phyloP scores from a whole-genome alignment of 805 yeast species.

The Starmerella sirachaensis region DNA sequence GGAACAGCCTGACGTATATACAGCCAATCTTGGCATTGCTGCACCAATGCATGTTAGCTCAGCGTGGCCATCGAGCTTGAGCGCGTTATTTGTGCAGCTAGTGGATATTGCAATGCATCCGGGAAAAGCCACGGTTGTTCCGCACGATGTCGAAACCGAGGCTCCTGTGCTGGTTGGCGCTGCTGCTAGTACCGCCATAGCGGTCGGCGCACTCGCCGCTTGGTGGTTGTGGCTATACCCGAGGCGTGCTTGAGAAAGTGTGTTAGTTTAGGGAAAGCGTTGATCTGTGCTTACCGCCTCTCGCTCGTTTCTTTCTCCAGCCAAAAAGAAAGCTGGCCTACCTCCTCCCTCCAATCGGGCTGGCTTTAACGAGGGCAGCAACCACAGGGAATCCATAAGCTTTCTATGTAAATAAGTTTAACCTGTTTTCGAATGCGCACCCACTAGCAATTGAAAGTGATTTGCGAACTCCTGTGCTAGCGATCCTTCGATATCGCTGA shows the following conservation, averaged over 20 bases:
- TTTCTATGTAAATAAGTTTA: background rate
- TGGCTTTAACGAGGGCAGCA: too few species aligned
- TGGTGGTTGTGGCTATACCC: constrained; percentile 8
- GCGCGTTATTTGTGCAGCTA: constrained; percentile 72
- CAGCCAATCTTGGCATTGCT: constrained; percentile 49
- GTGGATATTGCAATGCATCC: constrained; percentile 84
- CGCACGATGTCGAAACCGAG: constrained; percentile 42
- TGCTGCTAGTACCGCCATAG: constrained; percentile 46
- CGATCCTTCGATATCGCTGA: constrained; percentile 35
- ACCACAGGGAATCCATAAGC: background rate
- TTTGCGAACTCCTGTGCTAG: constrained; percentile 34
- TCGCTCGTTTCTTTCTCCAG: too few species aligned
- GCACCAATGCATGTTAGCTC: constrained; percentile 89
- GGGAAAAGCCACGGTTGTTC: constrained; percentile 51
- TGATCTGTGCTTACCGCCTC: too few species aligned
- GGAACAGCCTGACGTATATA: constrained; percentile 76
- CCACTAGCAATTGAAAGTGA: constrained; percentile 36
- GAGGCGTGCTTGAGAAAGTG: background rate
- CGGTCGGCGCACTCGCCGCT: constrained; percentile 8
- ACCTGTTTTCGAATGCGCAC: constrained; percentile 27
- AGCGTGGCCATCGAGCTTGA: constrained; percentile 74
- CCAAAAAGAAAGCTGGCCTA: too few species aligned
- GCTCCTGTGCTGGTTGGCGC: constrained; percentile 33
- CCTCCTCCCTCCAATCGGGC: too few species aligned
- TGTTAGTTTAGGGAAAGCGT: background rate